Evolutionary conservation across 169 alveolate species (phyloP).

Genomic region (Eimeria sp.): DNA sequence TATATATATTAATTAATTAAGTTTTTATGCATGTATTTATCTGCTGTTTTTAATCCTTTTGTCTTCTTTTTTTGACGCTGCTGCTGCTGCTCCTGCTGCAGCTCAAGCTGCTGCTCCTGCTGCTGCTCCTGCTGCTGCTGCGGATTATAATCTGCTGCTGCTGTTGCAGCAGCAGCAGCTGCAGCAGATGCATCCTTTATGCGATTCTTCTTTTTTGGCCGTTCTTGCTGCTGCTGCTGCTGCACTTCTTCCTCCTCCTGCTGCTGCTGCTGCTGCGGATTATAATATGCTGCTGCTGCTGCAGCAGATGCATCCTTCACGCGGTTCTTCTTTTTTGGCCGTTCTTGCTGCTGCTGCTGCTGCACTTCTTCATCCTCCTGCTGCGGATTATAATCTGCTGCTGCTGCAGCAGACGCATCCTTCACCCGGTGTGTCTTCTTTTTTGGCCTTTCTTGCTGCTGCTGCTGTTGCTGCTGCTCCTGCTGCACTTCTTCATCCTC

Average conservation of each 20-base stretch:
- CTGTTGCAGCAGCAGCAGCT: background rate
- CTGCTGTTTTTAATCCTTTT: background rate
- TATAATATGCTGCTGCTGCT: no score
- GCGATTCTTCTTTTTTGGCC: background rate
- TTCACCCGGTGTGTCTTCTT: no score
- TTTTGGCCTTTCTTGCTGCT: no score
- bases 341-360: conserved; percentile 1
- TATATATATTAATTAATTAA: no score
- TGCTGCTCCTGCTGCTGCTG: background rate
- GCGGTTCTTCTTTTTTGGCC: background rate
- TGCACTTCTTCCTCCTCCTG: background rate
- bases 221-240: conserved; percentile 1
- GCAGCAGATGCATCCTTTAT: background rate
- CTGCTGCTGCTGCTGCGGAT: conserved; percentile 11
- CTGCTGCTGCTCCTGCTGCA: conserved; percentile 11
- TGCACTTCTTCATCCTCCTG: background rate
- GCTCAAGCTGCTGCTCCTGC: background rate
- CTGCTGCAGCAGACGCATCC: no score
- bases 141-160: background rate
- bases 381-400: background rate
- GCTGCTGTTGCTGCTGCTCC: background rate
- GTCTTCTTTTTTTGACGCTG: background rate
- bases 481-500: background rate
- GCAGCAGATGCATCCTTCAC: background rate
- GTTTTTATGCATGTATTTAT: no score